Conservation (phyloP, 257 asterid species). For the Nicotiana noctiflora region DNA sequence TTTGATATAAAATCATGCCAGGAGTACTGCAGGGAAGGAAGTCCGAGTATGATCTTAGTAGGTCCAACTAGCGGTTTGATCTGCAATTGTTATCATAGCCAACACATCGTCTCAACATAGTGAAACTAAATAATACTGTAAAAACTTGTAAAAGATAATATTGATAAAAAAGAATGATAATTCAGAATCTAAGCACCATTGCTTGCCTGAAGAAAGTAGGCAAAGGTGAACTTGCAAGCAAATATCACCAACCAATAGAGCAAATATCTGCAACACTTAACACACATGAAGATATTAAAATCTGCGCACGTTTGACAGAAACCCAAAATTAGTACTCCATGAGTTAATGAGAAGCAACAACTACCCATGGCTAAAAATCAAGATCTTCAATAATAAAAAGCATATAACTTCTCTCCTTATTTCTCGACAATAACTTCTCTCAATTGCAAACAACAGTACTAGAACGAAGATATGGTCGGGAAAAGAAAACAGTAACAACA, state of each 20-base stretch:
- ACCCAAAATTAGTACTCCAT: neutral
- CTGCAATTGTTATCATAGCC: constrained; percentile 37
- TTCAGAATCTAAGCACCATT: constrained; percentile 11
- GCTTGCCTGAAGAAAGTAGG: constrained; percentile 97
- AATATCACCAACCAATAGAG: constrained; percentile 91
- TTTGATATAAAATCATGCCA: constrained; percentile 88
- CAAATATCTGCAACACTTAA: constrained; percentile 60
- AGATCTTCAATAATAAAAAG: neutral
- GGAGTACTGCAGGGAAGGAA: constrained; percentile 56
- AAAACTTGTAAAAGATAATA: neutral
- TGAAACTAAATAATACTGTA: neutral
- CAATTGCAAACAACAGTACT: neutral
- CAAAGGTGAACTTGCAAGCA: constrained; percentile 80
- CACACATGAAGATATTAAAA: neutral
- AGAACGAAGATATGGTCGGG: neutral
- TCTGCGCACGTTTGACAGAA: neutral
- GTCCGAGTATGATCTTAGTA: constrained; percentile 40
- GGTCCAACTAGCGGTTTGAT: constrained; percentile 83
- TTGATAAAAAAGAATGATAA: neutral
- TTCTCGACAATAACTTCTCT: neutral
- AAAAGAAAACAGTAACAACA: neutral
- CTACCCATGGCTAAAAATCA: neutral
- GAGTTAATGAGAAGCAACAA: neutral
- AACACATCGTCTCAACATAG: neutral
- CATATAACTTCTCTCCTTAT: neutral